phyloP scores from a whole-genome alignment of 805 yeast species.

The Yarrowia sp. region DNA sequence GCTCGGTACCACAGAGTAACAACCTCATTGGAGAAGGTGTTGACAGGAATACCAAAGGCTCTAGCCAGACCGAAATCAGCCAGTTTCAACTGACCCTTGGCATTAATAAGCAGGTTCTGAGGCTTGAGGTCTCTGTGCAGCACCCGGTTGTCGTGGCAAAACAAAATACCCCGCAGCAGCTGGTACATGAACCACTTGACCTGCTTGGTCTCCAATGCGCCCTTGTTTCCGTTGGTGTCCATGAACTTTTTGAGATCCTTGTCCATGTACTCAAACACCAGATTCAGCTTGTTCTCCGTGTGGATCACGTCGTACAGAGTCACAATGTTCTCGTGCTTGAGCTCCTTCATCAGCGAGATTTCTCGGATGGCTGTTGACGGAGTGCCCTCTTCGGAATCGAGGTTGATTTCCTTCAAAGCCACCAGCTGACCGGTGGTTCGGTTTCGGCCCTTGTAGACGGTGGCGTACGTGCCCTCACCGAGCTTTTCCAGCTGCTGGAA shows the following conservation, averaged over 20 bases:
- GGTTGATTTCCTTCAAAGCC: slow-evolving; percentile 89
- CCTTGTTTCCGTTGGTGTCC: slow-evolving; percentile 92
- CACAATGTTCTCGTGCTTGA: slow-evolving; percentile 91
- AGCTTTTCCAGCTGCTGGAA: slow-evolving; percentile 61
- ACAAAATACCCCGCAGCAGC: slow-evolving; percentile 82
- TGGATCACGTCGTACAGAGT: slow-evolving; percentile 91
- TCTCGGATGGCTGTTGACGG: slow-evolving; percentile 98
- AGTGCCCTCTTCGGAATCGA: slow-evolving; percentile 97
- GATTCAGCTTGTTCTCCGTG: slow-evolving; percentile 85
- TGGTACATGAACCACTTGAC: slow-evolving; percentile 92
- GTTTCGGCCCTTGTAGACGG: slow-evolving; percentile 94
- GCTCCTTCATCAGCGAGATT: slow-evolving; percentile 87
- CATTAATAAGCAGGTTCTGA: slow-evolving; percentile 89
- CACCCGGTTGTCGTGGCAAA: slow-evolving; percentile 92
- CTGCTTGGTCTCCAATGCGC: slow-evolving; percentile 83
- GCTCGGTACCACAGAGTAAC: slow-evolving; percentile 98
- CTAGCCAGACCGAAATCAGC: slow-evolving; percentile 96
- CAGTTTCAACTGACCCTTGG: slow-evolving; percentile 87
- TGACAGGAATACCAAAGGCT: slow-evolving; percentile 94
- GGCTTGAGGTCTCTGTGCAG: slow-evolving; percentile 96
- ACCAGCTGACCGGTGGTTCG: slow-evolving; percentile 84
- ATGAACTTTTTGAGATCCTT: slow-evolving; percentile 93
- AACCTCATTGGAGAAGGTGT: slow-evolving; percentile 97
- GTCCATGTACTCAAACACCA: slow-evolving; percentile 91
- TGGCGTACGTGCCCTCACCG: slow-evolving; percentile 96